Evolutionary conservation across 2,329 filamentous ascomycete genomes (phyloP), one percentile per base, ranked within the genome.

Genomic region (Stagonosporopsis cucurbitacearum): DNA sequence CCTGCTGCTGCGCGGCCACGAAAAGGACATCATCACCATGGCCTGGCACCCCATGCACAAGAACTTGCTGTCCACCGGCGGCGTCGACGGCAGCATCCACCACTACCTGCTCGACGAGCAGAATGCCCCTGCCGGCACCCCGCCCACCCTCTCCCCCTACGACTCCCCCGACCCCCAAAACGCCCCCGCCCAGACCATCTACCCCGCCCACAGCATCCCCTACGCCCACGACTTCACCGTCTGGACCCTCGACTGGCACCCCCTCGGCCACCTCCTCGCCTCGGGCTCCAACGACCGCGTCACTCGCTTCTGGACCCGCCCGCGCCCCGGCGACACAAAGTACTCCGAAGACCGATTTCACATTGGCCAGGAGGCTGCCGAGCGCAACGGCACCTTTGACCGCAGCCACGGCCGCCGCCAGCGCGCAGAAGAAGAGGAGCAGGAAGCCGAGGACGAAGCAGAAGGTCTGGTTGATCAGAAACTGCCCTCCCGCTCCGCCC

Each of bases 191-290:
- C 94, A 97, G 75, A 90, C 92, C n/a, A 91, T 99, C 58, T 91
- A 91, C 72, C 95, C 95, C 1, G 92, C 92, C 3, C 94, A 98
- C 79, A 89, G 87, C 68, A 79, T 97, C 28, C 86, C 90, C 7
- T 94, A 88, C 70, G 95, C 95, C 0, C 95, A 99, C 74, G 91
- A 96, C 65, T 96, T 93, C 73, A 92, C 92, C 17, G 95, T 99
- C 62, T 99, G 95, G 95, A 96, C 93, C 17, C 84, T 99, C 45
- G 93, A 97, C 79, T 99, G 95, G 93, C 95, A 99, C 73, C 95
- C 95, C 0, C 83, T 98, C 0, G 95, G 95, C 25, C 95, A 99
- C 71, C 94, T 99, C 60, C 84, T 99, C 7, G 93, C 93, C 0
- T 96, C 94, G 2, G 95, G 95, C 12, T 96, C 93, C 11, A 98